These are phyloP conservation scores for Monosporozyma solicola DNA, from an alignment of 805 yeast genomes.

Conservation along the genomic window DNA sequence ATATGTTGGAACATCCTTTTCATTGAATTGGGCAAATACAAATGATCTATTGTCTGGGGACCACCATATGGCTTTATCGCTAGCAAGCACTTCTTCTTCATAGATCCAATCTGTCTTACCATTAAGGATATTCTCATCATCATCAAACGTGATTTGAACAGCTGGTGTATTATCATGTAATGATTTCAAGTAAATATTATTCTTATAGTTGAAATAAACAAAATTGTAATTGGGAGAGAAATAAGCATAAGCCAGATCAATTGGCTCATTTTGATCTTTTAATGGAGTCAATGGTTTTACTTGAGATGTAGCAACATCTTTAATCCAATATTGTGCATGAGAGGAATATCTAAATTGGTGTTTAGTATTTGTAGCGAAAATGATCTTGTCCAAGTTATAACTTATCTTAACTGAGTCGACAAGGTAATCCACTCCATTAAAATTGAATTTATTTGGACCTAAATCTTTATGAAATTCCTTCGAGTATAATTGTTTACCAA, in stretches of 20 bases:
- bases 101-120: constrained; percentile 81
- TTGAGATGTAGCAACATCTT: constrained; percentile 36
- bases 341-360: constrained; percentile 65
- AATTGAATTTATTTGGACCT: constrained; percentile 32
- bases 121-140: constrained; percentile 43
- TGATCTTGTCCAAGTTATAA: constrained; percentile 38
- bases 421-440: constrained; percentile 32
- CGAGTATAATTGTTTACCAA: constrained; percentile 30
- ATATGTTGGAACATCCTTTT: constrained; percentile 47
- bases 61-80: constrained; percentile 66
- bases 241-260: constrained; percentile 35
- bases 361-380: constrained; percentile 44
- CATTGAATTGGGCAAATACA: constrained; percentile 50
- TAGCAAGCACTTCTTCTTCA: constrained; percentile 64
- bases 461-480: constrained; percentile 10
- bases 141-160: constrained; percentile 35
- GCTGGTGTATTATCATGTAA: constrained; percentile 11
- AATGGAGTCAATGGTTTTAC: constrained; percentile 28
- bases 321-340: constrained; percentile 51
- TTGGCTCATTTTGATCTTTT: constrained; percentile 8
- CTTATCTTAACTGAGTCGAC: constrained; percentile 39
- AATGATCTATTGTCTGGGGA: constrained; percentile 50
- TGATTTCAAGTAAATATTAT: constrained; percentile 45
- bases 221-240: constrained; percentile 56
- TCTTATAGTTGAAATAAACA: constrained; percentile 47